Evolutionary conservation across 2,329 filamentous ascomycete species (phyloP), one percentile per base, ranked within the genome.

Genomic region (Triangularia verruculosa): DNA sequence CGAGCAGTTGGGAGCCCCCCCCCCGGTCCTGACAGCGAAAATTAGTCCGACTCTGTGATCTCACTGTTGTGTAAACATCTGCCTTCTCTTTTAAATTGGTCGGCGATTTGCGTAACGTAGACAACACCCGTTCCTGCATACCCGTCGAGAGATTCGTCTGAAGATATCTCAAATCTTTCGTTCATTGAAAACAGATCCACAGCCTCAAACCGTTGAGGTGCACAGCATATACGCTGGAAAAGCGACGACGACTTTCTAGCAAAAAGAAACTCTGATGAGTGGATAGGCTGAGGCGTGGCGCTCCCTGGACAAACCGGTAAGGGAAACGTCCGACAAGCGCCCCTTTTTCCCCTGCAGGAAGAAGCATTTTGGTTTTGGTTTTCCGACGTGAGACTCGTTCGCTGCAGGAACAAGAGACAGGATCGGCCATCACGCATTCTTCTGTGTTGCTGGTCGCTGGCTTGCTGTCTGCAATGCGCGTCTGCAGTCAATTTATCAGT

Each of bases 41-140:
- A 47, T 47, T 47, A 47, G 39, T 22, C 39, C 39, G 39, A 47
- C 39, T 47, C 39, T 47, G 12, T 15, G n/a, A 47, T 47, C 39
- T 30, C 53, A 30, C 25, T 30, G 53, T 30, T 56, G 25, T 56
- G 25, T 20, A 56, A 56, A 52, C 13, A 32, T 55, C 56, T 54
- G 34, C 54, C 59, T 57, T 56, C 53, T 64, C 9, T 57, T n/a
- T 56, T 57, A 65, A 67, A 70, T 58, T 70, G 65, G 70, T 70
- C 67, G 70, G 67, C 70, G 69, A 70, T 67, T 64, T 72, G 70
- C 66, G 70, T 70, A 71, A 71, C 71, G 59, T 59, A 39, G 28
- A 64, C n/a, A 30, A 30, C 34, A 25, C 57, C 47, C 59, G 63
- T 67, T 62, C 61, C 61, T 67, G 63, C 64, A 65, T 63, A 61